phyloP scores from a whole-genome alignment of 345 rosid species.

The Melaleuca alternifolia region DNA sequence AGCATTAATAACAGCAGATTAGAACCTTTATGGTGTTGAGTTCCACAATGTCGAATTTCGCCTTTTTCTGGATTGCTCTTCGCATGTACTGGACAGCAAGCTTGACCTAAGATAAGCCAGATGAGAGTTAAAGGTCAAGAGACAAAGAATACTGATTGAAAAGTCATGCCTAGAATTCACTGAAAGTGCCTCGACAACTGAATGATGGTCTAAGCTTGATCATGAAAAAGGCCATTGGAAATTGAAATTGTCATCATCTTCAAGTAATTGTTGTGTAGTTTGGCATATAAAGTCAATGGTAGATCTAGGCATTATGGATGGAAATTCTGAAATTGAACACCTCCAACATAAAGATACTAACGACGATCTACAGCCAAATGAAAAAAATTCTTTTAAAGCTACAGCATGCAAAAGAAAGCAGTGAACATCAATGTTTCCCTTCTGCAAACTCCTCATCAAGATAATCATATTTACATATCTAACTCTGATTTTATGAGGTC shows the following conservation, averaged over 20 bases:
- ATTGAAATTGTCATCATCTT: not conserved
- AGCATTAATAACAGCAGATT: not conserved
- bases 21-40: conserved; percentile 34
- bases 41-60: conserved; percentile 38
- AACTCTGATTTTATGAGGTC: not conserved
- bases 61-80: conserved; percentile 34
- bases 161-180: not conserved
- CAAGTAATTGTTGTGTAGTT: not conserved
- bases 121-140: not conserved
- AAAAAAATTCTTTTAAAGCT: not conserved
- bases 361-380: not conserved
- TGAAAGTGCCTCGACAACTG: not conserved
- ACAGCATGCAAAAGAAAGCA: not conserved
- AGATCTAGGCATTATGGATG: not conserved
- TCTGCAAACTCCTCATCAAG: not conserved
- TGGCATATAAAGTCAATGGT: not conserved
- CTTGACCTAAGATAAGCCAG: conserved; percentile 21
- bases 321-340: not conserved
- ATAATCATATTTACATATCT: not conserved
- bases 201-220: not conserved
- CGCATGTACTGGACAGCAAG: conserved; percentile 43
- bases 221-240: not conserved
- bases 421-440: not conserved
- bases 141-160: not conserved
- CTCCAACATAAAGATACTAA: not conserved